These are phyloP conservation scores for Striga hermonthica DNA, from an alignment of 305 asterid genomes.

Conservation along the genomic window DNA sequence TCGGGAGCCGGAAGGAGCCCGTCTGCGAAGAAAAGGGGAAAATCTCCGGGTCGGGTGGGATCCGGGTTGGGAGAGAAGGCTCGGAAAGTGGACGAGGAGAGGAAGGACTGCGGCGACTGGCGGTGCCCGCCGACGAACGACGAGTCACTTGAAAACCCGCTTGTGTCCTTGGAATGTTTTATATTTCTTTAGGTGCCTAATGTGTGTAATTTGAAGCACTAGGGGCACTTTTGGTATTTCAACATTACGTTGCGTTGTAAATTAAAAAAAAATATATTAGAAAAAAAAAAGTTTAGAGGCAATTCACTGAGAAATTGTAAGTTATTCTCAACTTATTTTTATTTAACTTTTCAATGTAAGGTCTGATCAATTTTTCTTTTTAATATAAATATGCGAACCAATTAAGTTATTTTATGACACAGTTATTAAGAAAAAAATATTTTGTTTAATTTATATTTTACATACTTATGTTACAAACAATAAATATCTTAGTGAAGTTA, in stretches of 20 bases:
- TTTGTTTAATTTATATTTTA: too few relatives aligned
- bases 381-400: too few relatives aligned
- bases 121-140: constrained; percentile 47
- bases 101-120: constrained; percentile 29
- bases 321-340: too few relatives aligned
- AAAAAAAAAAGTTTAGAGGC: constrained; percentile 23
- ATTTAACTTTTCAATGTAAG: too few relatives aligned
- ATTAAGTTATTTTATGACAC: too few relatives aligned
- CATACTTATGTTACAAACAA: too few relatives aligned
- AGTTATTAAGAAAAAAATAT: too few relatives aligned
- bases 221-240: constrained; percentile 40
- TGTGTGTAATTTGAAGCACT: constrained; percentile 27
- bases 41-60: constrained; percentile 52
- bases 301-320: too few relatives aligned
- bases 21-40: constrained; percentile 42
- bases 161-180: constrained; percentile 88
- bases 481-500: too few relatives aligned
- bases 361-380: too few relatives aligned
- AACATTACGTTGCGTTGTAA: constrained; percentile 26
- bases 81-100: constrained; percentile 38
- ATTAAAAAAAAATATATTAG: constrained; percentile 27
- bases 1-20: constrained; percentile 36
- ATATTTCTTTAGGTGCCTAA: constrained; percentile 55
- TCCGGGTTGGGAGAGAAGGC: constrained; percentile 50
- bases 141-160: constrained; percentile 83